Percentiles rank a stretch among this genome's conserved stretches.
These are phyloP conservation scores for Mycena alexandri DNA, from an alignment of 768 basidiomycete species.

Conservation along the genomic window DNA sequence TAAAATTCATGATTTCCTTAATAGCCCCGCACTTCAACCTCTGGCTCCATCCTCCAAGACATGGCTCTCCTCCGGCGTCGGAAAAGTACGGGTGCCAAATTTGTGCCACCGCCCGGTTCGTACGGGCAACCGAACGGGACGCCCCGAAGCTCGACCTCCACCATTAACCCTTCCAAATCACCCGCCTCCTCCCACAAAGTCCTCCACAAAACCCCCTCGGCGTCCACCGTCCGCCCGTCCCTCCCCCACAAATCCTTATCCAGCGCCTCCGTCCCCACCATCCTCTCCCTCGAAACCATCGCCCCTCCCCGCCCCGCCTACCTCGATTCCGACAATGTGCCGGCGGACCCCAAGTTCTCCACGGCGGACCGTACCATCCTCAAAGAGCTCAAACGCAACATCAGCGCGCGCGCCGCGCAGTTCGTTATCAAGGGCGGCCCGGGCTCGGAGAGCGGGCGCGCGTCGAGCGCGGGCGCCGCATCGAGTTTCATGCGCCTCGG, in stretches of 20 bases:
- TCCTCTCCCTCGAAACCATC: constrained; percentile 21
- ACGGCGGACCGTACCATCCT: constrained; percentile 74
- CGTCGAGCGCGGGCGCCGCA: constrained; percentile 26
- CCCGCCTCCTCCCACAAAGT: constrained; percentile 28
- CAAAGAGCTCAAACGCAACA: constrained; percentile 65
- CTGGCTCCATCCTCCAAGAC: constrained; percentile 30
- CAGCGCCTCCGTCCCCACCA: constrained; percentile 27
- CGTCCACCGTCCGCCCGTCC: constrained; percentile 26
- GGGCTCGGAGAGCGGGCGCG: constrained; percentile 43
- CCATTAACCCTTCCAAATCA: constrained; percentile 21
- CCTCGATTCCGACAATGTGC: not conserved
- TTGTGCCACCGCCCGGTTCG: constrained; percentile 29
- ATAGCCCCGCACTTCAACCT: constrained; percentile 26
- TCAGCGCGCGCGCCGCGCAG: constrained; percentile 66
- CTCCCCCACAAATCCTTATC: constrained; percentile 25
- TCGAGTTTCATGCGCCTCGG: constrained; percentile 42
- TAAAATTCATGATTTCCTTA: constrained; percentile 19
- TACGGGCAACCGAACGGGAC: not conserved
- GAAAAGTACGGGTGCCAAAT: constrained; percentile 50
- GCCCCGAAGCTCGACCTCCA: constrained; percentile 24
- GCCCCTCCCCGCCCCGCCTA: constrained; percentile 22
- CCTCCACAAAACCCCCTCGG: constrained; percentile 31
- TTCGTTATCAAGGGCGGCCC: constrained; percentile 65
- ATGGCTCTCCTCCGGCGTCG: constrained; percentile 48
- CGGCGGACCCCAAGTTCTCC: constrained; percentile 59